phyloP scores from a whole-genome alignment of 2,329 filamentous ascomycete genomes.

The Cryoendolithus antarcticus region DNA sequence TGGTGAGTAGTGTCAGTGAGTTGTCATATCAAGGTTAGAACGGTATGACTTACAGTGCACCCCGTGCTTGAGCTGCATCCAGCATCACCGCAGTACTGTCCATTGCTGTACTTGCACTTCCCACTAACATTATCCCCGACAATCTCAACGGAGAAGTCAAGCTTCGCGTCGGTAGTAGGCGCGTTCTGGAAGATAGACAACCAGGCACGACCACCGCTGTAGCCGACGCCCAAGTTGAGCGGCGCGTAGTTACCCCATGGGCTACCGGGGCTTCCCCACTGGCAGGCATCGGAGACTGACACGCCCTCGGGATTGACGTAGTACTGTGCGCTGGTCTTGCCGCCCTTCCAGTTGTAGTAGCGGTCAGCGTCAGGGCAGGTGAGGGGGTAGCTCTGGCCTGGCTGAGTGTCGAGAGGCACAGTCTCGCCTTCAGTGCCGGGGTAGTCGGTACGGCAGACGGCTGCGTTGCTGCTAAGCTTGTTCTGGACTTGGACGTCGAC shows the following conservation, averaged over 20 bases:
- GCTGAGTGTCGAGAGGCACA: slow-evolving; percentile 54
- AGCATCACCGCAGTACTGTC: slow-evolving; percentile 44
- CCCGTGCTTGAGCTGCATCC: slow-evolving; percentile 43
- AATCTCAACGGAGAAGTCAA: slow-evolving; percentile 73
- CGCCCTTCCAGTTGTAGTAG: slow-evolving; percentile 69
- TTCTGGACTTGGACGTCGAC: slow-evolving; percentile 59
- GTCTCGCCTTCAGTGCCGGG: slow-evolving; percentile 84
- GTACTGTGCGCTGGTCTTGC: slow-evolving; percentile 79
- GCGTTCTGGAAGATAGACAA: slow-evolving; percentile 75
- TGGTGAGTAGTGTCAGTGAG: slow-evolving; percentile 16
- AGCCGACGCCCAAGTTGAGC: slow-evolving; percentile 71
- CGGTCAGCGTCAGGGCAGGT: slow-evolving; percentile 60
- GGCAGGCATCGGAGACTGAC: slow-evolving; percentile 54
- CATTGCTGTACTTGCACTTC: slow-evolving; percentile 54
- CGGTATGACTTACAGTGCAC: slow-evolving; percentile 59
- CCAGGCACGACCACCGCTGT: slow-evolving; percentile 57
- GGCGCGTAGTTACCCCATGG: slow-evolving; percentile 74
- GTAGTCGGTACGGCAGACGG: slow-evolving; percentile 91
- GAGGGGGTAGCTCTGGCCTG: slow-evolving; percentile 49
- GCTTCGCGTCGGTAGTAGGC: slow-evolving; percentile 56
- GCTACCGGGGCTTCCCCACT: slow-evolving; percentile 54
- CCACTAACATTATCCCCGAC: slow-evolving; percentile 48
- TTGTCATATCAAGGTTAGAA: neutral
- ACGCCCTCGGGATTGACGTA: slow-evolving; percentile 83
- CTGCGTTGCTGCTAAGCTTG: slow-evolving; percentile 52